These are phyloP conservation scores for Naganishia liquefaciens DNA, from an alignment of 1,284 basidiomycete species.

Conservation along the genomic window DNA sequence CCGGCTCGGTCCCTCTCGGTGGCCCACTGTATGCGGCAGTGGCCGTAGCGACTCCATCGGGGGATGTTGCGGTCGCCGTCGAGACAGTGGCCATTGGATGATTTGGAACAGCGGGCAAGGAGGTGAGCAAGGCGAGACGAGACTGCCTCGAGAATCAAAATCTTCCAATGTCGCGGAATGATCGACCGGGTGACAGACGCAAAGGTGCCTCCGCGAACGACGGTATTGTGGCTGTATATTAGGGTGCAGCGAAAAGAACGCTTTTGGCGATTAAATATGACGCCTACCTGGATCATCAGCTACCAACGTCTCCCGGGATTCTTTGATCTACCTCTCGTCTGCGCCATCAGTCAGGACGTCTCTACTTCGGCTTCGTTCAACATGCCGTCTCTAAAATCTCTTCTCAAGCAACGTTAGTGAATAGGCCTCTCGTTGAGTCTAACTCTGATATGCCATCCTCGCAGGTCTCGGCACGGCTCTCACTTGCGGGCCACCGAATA, in stretches of 20 bases:
- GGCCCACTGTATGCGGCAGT: constrained; percentile 28
- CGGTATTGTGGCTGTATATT: too few relatives aligned
- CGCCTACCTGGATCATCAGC: too few relatives aligned
- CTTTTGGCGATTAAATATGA: too few relatives aligned
- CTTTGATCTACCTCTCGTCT: too few relatives aligned
- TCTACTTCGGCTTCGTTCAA: not conserved
- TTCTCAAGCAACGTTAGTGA: constrained; percentile 49
- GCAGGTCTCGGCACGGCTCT: constrained; percentile 52
- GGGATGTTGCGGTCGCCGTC: constrained; percentile 27
- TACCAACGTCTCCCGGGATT: too few relatives aligned
- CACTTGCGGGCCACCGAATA: constrained; percentile 68
- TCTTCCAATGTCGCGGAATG: too few relatives aligned
- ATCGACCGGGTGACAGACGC: not conserved
- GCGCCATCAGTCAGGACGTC: too few relatives aligned
- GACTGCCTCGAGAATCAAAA: too few relatives aligned
- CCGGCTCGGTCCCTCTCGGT: constrained; percentile 7
- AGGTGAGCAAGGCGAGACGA: not conserved
- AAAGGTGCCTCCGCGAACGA: not conserved
- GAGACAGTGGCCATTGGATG: constrained; percentile 22
- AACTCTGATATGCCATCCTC: constrained; percentile 8
- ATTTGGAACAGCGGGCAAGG: not conserved
- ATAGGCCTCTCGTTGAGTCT: not conserved
- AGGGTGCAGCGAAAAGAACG: too few relatives aligned
- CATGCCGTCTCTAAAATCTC: constrained; percentile 48
- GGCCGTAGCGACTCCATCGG: constrained; percentile 21